Evolutionary conservation across 805 yeast genomes (phyloP).

Genomic region (Candida golubevii): DNA sequence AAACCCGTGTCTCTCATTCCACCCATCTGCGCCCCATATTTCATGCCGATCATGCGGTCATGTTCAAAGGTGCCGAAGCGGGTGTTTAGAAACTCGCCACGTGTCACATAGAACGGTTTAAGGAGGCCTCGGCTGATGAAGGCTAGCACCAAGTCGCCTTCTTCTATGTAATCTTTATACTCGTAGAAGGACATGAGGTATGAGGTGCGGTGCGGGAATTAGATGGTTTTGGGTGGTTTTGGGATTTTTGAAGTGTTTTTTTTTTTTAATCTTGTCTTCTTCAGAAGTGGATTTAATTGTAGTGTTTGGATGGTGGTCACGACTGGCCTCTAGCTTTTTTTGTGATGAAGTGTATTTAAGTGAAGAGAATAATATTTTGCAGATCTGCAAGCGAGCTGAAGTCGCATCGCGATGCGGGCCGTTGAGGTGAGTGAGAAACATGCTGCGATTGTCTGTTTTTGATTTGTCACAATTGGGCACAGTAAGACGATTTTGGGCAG

Average conservation of each 20-base stretch:
- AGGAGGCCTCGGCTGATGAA: slow-evolving; percentile 79
- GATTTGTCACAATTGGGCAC: no score
- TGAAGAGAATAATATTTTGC: not conserved
- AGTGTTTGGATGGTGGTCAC: no score
- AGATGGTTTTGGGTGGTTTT: not conserved
- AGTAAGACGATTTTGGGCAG: no score
- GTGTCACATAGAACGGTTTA: slow-evolving; percentile 63
- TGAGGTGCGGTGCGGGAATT: not conserved
- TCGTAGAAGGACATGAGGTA: slow-evolving; percentile 46
- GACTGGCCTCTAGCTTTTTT: no score
- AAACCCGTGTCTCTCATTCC: slow-evolving; percentile 76
- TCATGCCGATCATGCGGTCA: slow-evolving; percentile 70
- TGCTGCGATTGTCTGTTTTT: no score
- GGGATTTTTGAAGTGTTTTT: not conserved
- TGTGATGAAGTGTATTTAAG: no score
- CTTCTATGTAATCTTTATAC: slow-evolving; percentile 66
- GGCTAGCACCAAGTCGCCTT: slow-evolving; percentile 82
- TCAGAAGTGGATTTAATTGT: no score
- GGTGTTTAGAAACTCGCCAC: slow-evolving; percentile 68
- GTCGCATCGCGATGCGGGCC: slow-evolving; percentile 6
- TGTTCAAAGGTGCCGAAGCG: slow-evolving; percentile 91
- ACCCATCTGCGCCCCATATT: slow-evolving; percentile 82
- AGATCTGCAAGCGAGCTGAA: not conserved
- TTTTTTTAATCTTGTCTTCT: no score
- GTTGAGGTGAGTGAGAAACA: no score